These are phyloP conservation scores for Bacidia gigantensis DNA, from an alignment of 495 filamentous ascomycete species.

Conservation along the genomic window DNA sequence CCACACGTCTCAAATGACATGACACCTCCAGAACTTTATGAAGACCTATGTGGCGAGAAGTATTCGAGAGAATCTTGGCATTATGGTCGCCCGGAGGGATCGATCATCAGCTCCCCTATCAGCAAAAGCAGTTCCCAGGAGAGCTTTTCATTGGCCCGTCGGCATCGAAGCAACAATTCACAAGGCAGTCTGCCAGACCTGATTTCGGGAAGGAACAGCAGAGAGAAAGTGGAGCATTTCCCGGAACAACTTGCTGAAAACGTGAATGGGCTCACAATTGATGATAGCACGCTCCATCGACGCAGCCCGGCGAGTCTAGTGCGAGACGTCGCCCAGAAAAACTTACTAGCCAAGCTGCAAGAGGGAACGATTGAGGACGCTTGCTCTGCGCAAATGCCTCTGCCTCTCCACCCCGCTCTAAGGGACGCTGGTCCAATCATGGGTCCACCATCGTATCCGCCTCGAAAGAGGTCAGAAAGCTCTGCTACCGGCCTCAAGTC, in stretches of 20 bases:
- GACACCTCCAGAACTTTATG: constrained; percentile 18
- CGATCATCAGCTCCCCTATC: constrained; percentile 32
- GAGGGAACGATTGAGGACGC: constrained; percentile 6
- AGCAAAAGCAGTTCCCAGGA: constrained; percentile 48
- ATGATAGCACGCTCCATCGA: constrained; percentile 2
- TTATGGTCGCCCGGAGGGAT: constrained; percentile 23
- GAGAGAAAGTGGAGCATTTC: constrained; percentile 22
- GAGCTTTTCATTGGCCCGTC: constrained; percentile 35
- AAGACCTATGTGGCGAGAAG: constrained; percentile 35
- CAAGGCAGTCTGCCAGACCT: constrained; percentile 44
- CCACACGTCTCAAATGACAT: constrained; percentile 20
- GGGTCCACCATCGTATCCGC: background rate
- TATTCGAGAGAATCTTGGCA: constrained; percentile 31
- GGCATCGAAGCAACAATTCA: constrained; percentile 43
- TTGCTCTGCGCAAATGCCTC: constrained; percentile 1
- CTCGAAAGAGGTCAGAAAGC: background rate
- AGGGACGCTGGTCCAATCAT: background rate
- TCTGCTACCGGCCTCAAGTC: background rate
- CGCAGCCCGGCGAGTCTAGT: constrained; percentile 8
- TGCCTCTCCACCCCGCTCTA: constrained; percentile 10
- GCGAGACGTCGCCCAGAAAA: constrained; percentile 10
- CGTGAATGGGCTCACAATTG: background rate
- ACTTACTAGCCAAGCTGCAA: constrained; percentile 10
- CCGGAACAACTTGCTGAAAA: constrained; percentile 8
- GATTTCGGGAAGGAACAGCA: constrained; percentile 35